Evolutionary conservation across 495 filamentous ascomycete species (phyloP).

Genomic region (Cryomyces minteri): DNA sequence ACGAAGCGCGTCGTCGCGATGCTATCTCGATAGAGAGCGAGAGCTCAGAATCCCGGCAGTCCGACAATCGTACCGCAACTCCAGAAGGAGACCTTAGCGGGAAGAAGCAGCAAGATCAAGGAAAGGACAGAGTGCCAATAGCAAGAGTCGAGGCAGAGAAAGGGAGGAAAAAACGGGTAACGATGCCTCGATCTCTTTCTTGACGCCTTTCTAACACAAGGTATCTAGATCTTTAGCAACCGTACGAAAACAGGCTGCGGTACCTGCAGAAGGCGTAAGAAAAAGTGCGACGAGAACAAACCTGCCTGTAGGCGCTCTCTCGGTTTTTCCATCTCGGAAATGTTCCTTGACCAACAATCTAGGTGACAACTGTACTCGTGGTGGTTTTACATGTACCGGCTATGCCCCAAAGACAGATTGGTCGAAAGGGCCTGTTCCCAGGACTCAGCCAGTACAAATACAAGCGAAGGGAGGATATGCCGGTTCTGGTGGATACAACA

Average conservation of each 20-base stretch:
- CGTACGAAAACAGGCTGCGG: constrained; percentile 95
- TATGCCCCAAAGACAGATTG: constrained; percentile 65
- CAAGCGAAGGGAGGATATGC: not conserved
- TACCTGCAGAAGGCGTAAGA: constrained; percentile 87
- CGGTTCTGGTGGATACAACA: not conserved
- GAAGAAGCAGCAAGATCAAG: too few species aligned
- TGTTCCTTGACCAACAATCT: not conserved
- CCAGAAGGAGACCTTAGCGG: too few species aligned
- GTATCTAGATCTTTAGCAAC: constrained; percentile 70
- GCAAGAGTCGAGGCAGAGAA: too few species aligned
- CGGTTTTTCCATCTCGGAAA: not conserved
- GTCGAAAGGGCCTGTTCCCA: constrained; percentile 29
- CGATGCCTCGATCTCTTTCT: too few species aligned
- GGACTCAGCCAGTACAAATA: not conserved
- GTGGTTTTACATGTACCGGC: constrained; percentile 86
- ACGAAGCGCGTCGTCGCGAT: too few species aligned
- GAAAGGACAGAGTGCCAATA: too few species aligned
- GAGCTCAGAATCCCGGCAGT: too few species aligned
- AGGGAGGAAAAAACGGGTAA: too few species aligned
- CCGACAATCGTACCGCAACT: too few species aligned
- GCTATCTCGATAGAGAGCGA: too few species aligned
- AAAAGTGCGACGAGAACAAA: constrained; percentile 95
- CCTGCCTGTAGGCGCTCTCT: constrained; percentile 55
- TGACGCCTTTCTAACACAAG: not conserved
- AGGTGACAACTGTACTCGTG: constrained; percentile 88